Percentiles rank a stretch among this genome's conserved stretches.
Conservation (phyloP, 1,284 basidiomycete species). For the Tetrapyrgos nigripes region DNA sequence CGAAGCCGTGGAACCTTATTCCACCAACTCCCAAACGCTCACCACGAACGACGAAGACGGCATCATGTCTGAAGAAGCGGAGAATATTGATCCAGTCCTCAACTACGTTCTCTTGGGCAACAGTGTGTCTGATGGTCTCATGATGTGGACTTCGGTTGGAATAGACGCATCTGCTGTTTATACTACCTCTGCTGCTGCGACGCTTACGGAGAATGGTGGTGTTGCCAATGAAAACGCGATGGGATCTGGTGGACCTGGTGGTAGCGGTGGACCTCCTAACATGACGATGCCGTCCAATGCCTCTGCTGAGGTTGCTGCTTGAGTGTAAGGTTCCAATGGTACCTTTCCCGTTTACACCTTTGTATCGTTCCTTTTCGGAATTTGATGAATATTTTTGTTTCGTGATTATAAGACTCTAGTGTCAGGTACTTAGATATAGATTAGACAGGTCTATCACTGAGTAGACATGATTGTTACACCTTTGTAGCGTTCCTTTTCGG, state of each 20-base stretch:
- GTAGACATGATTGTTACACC: too few species aligned
- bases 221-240: constrained; percentile 13
- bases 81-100: constrained; percentile 20
- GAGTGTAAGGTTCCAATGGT: too few species aligned
- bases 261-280: not conserved
- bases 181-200: constrained; percentile 14
- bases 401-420: too few species aligned
- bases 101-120: constrained; percentile 26
- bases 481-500: too few species aligned
- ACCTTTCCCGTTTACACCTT: too few species aligned
- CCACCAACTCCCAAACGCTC: constrained; percentile 20
- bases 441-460: too few species aligned
- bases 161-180: constrained; percentile 19
- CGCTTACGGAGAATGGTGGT: constrained; percentile 17
- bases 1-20: constrained; percentile 20
- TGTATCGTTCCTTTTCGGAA: too few species aligned
- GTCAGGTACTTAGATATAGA: too few species aligned
- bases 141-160: constrained; percentile 23
- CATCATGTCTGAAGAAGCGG: constrained; percentile 21
- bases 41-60: constrained; percentile 25
- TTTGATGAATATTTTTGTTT: too few species aligned
- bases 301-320: too few species aligned
- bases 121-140: constrained; percentile 20
- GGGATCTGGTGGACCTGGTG: not conserved
- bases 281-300: too few species aligned